A percentile compares a stretch with the other conserved stretches of the same genome.
Conservation (phyloP, 768 basidiomycete species). For the Termitomyces sp. region DNA sequence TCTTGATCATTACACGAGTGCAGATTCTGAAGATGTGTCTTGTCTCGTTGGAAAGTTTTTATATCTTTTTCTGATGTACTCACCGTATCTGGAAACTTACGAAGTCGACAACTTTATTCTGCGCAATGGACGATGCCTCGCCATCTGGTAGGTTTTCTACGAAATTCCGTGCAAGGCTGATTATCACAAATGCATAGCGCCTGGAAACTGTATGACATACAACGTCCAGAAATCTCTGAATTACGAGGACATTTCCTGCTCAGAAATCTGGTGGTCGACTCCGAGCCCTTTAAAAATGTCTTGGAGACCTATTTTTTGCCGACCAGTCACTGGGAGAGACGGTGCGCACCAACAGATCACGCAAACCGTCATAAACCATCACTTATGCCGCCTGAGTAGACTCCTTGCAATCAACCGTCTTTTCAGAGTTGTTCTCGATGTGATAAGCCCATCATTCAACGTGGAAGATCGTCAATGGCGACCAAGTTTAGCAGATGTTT, state of each 20-base stretch:
- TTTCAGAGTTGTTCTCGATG: conserved; percentile 63
- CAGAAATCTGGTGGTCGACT: conserved; percentile 56
- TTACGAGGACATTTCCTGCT: conserved; percentile 54
- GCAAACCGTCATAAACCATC: neutral
- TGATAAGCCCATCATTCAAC: conserved; percentile 55
- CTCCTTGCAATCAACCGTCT: conserved; percentile 47
- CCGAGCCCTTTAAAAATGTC: conserved; percentile 54
- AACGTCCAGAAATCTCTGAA: conserved; percentile 45
- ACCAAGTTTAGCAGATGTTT: conserved; percentile 52
- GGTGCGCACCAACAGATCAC: conserved; percentile 31
- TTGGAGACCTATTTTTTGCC: conserved; percentile 36
- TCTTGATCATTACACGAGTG: conserved; percentile 45
- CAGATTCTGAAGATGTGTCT: conserved; percentile 43
- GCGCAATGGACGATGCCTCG: conserved; percentile 53
- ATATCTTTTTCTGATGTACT: conserved; percentile 51
- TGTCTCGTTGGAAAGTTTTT: conserved; percentile 59
- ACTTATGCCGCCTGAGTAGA: conserved; percentile 24
- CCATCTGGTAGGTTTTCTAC: conserved; percentile 43
- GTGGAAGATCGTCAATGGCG: conserved; percentile 69
- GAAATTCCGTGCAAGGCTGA: neutral
- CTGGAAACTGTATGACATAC: conserved; percentile 67
- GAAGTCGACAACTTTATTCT: conserved; percentile 74
- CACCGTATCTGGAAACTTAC: conserved; percentile 55
- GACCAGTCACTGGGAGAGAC: conserved; percentile 37
- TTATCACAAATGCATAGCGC: conserved; percentile 33